These are phyloP conservation scores for Sugiyamaella marilandica DNA, from an alignment of 805 yeast species.

Conservation along the genomic window DNA sequence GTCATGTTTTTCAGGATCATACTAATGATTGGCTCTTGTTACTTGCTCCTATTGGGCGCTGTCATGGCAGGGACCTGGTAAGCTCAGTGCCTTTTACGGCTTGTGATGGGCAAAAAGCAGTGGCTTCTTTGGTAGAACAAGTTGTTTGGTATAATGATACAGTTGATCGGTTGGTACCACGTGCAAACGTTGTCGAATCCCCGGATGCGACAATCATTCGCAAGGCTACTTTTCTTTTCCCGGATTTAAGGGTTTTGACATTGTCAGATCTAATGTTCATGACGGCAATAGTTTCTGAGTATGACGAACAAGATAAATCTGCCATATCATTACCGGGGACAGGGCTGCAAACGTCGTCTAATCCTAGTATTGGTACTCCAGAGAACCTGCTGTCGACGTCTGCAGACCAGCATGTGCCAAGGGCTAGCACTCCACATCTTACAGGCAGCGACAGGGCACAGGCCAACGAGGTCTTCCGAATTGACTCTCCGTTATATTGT, in stretches of 20 bases:
- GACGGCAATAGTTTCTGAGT: neutral
- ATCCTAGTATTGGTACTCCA: neutral
- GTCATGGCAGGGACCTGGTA: neutral
- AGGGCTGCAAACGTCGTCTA: too few relatives aligned
- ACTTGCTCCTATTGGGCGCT: neutral
- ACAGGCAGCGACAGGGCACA: conserved; percentile 1
- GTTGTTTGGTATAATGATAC: conserved; percentile 35
- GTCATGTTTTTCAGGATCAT: neutral
- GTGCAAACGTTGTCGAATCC: neutral
- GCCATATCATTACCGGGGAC: neutral
- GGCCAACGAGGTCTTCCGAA: conserved; percentile 14
- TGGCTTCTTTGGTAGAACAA: conserved; percentile 30
- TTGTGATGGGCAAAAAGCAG: conserved; percentile 12
- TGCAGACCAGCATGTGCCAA: neutral
- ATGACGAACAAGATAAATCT: neutral
- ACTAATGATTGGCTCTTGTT: conserved; percentile 6
- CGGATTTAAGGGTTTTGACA: conserved; percentile 4
- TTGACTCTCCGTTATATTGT: conserved; percentile 17
- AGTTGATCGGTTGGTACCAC: conserved; percentile 21
- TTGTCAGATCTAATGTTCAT: conserved; percentile 15
- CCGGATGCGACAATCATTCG: conserved; percentile 17
- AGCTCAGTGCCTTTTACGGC: neutral
- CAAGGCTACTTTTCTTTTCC: conserved; percentile 12
- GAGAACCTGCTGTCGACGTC: neutral
- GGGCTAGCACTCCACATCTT: neutral